Evolutionary conservation across 768 basidiomycete species (phyloP).

Genomic region (Lyophyllum semitale): DNA sequence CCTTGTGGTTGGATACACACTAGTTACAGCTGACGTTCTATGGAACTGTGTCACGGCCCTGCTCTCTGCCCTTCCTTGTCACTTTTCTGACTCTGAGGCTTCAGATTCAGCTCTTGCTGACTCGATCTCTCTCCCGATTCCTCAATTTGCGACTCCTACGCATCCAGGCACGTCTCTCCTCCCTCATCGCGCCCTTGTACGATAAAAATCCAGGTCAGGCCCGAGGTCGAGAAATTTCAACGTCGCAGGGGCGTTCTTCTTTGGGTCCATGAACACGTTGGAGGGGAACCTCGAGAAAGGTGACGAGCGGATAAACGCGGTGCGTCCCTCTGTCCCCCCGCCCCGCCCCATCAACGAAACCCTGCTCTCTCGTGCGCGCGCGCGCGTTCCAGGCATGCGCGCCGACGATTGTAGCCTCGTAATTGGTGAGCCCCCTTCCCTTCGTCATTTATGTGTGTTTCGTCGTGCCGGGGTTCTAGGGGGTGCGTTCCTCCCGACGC

Average conservation of each 20-base stretch:
- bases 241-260: conserved; percentile 52
- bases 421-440: conserved; percentile 57
- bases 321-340: conserved; percentile 21
- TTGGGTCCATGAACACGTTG: conserved; percentile 76
- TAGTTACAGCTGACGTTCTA: conserved; percentile 69
- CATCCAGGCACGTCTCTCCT: no score
- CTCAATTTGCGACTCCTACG: neutral
- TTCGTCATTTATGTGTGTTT: neutral
- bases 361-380: no score
- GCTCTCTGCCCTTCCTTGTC: neutral
- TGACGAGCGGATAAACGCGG: conserved; percentile 48
- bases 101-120: no score
- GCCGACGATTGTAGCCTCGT: conserved; percentile 70
- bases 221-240: no score
- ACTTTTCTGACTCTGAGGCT: neutral
- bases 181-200: no score
- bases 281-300: conserved; percentile 68
- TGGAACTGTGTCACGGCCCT: conserved; percentile 57
- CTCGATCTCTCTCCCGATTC: neutral
- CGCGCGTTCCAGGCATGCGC: conserved; percentile 72
- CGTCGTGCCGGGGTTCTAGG: conserved; percentile 27
- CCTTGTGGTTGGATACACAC: neutral
- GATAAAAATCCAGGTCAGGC: no score
- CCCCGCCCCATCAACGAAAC: neutral
- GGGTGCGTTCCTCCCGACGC: conserved; percentile 76